A percentile compares a stretch with the other conserved stretches of the same genome.
These are phyloP conservation scores for Kodamaea kaohsiungensis DNA, from an alignment of 805 yeast species.

Conservation along the genomic window DNA sequence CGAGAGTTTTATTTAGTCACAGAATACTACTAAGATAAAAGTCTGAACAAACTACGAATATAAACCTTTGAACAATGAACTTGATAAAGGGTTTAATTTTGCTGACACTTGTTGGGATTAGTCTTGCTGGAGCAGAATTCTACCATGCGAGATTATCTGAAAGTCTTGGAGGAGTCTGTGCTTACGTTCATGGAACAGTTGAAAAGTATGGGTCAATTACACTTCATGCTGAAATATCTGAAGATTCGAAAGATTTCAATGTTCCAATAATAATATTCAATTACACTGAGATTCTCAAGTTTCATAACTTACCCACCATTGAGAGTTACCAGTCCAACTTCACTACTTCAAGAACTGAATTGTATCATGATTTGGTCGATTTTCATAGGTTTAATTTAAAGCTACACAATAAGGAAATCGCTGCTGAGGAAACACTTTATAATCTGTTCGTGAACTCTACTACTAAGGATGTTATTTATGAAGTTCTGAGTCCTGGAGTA, in stretches of 20 bases:
- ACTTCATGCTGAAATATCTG: not conserved
- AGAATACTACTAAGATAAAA: no score
- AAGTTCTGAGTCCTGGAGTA: constrained; percentile 19
- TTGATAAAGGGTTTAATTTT: not conserved
- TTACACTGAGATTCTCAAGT: constrained; percentile 22
- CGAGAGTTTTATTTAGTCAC: no score
- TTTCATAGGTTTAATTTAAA: constrained; percentile 12
- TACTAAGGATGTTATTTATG: not conserved
- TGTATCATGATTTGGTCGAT: constrained; percentile 15
- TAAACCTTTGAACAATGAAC: not conserved
- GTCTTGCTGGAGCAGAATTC: not conserved
- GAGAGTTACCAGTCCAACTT: constrained; percentile 15
- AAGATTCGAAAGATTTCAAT: not conserved
- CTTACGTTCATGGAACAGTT: not conserved
- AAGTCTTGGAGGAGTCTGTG: not conserved
- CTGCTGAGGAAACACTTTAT: not conserved
- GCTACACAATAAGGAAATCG: not conserved
- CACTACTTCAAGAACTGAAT: constrained; percentile 6
- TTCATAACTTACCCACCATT: constrained; percentile 20
- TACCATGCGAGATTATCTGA: not conserved
- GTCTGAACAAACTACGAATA: no score
- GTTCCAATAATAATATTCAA: constrained; percentile 26
- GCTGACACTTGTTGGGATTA: not conserved
- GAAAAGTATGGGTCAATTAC: not conserved
- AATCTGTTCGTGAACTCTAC: not conserved